A percentile compares a stretch with the other conserved stretches of the same genome.
These are phyloP conservation scores for Haplographium delicatum DNA, from an alignment of 495 filamentous ascomycete species.

Conservation along the genomic window DNA sequence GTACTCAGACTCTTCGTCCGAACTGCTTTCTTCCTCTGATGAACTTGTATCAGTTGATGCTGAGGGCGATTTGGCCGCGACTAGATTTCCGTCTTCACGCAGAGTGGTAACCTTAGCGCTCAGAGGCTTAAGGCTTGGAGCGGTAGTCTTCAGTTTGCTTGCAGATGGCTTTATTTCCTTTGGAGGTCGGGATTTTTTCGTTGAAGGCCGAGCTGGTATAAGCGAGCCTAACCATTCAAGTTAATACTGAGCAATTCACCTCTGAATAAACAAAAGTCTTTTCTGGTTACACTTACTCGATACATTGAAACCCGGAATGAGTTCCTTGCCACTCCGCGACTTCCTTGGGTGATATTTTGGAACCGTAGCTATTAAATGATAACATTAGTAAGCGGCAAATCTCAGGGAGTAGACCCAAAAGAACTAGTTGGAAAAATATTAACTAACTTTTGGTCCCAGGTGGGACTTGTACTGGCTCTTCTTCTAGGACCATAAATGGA, in stretches of 20 bases:
- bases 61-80: conserved; percentile 33
- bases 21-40: conserved; percentile 21
- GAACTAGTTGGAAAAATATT: too few relatives aligned
- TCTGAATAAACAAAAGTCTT: neutral
- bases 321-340: conserved; percentile 16
- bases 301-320: conserved; percentile 19
- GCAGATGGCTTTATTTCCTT: conserved; percentile 6
- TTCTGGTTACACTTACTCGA: conserved; percentile 18
- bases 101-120: conserved; percentile 2
- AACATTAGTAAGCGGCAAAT: neutral
- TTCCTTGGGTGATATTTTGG: conserved; percentile 22
- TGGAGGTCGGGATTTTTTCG: conserved; percentile 12
- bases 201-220: conserved; percentile 5
- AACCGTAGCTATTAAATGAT: conserved; percentile 6
- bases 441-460: conserved; percentile 19
- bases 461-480: conserved; percentile 14
- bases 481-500: conserved; percentile 12
- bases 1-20: conserved; percentile 23
- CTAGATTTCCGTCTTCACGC: conserved; percentile 17
- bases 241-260: neutral
- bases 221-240: conserved; percentile 6
- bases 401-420: neutral
- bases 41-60: conserved; percentile 25
- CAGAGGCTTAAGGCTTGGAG: neutral
- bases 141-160: conserved; percentile 18